A percentile compares a stretch with the other conserved stretches of the same genome.
These are phyloP conservation scores for Olyra latifolia DNA, from an alignment of 176 grass and related monocot genomes.

Conservation along the genomic window DNA sequence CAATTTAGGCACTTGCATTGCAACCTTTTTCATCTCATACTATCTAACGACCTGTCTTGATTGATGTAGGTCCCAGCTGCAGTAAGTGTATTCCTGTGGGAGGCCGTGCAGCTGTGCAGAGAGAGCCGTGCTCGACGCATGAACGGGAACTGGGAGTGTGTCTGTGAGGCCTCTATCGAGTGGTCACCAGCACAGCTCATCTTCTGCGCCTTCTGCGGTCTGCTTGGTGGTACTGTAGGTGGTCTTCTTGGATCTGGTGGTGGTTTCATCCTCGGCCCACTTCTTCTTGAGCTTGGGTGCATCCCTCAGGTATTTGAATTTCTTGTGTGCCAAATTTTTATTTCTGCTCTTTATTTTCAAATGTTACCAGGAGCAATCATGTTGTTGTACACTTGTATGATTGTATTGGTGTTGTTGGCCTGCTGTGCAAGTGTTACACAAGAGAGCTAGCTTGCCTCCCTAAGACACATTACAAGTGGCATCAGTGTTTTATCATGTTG, in stretches of 20 bases:
- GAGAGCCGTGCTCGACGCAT: slow-evolving; percentile 65
- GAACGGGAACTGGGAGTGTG: slow-evolving; percentile 71
- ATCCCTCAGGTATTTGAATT: slow-evolving; percentile 79
- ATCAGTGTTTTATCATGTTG: neutral
- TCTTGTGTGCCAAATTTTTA: neutral
- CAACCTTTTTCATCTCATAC: neutral
- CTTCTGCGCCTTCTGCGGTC: slow-evolving; percentile 78
- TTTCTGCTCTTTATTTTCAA: slow-evolving; percentile 2
- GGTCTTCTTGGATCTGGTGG: slow-evolving; percentile 93
- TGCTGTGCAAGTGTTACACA: neutral
- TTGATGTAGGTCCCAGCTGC: slow-evolving; percentile 64
- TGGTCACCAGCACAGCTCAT: slow-evolving; percentile 77
- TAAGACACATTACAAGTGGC: neutral
- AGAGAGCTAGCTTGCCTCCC: neutral
- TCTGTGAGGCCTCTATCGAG: slow-evolving; percentile 90
- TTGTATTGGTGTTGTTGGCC: neutral
- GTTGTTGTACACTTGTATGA: neutral
- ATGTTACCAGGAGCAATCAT: neutral
- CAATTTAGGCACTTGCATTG: neutral
- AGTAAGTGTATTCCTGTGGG: slow-evolving; percentile 63
- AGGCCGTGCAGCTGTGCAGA: slow-evolving; percentile 61
- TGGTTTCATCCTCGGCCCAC: slow-evolving; percentile 93
- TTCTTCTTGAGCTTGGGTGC: slow-evolving; percentile 92
- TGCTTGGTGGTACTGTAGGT: slow-evolving; percentile 89
- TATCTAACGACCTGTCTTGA: slow-evolving; percentile 12